A percentile compares a stretch with the other conserved stretches of the same genome.
phyloP scores from a whole-genome alignment of 768 basidiomycete species.

The Termitomyces sp. region DNA sequence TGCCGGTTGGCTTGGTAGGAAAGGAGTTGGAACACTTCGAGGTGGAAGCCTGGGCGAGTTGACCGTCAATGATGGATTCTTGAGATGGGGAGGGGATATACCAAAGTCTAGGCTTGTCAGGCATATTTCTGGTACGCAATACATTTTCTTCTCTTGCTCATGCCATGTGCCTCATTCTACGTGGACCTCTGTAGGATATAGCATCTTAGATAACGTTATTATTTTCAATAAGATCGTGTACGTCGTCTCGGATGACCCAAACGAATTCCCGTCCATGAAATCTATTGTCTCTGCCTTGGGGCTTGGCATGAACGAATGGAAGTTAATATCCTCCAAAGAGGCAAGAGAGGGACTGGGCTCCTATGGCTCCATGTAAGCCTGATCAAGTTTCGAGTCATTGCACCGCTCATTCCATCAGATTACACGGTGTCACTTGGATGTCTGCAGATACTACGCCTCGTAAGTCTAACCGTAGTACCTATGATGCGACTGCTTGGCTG shows the following conservation, averaged over 20 bases:
- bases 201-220: slow-evolving; percentile 78
- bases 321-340: slow-evolving; percentile 44
- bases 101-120: slow-evolving; percentile 52
- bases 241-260: slow-evolving; percentile 63
- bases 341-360: slow-evolving; percentile 43
- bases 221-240: slow-evolving; percentile 68
- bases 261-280: slow-evolving; percentile 51
- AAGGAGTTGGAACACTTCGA: slow-evolving; percentile 19
- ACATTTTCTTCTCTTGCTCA: slow-evolving; percentile 2
- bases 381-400: background rate
- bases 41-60: slow-evolving; percentile 23
- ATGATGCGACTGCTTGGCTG: background rate
- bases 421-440: slow-evolving; percentile 69
- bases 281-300: slow-evolving; percentile 42
- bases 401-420: slow-evolving; percentile 25
- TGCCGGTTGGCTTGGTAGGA: slow-evolving; percentile 37
- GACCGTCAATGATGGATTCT: slow-evolving; percentile 47
- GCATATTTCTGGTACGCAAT: slow-evolving; percentile 56
- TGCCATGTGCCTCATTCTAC: background rate
- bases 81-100: slow-evolving; percentile 48
- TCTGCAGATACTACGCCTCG: slow-evolving; percentile 46
- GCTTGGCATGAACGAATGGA: slow-evolving; percentile 46
- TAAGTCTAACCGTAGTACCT: slow-evolving; percentile 20
- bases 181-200: slow-evolving; percentile 52
- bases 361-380: slow-evolving; percentile 46